phyloP scores from a whole-genome alignment of 192 early-diverging fungal species.

The Glomus cerebriforme region DNA sequence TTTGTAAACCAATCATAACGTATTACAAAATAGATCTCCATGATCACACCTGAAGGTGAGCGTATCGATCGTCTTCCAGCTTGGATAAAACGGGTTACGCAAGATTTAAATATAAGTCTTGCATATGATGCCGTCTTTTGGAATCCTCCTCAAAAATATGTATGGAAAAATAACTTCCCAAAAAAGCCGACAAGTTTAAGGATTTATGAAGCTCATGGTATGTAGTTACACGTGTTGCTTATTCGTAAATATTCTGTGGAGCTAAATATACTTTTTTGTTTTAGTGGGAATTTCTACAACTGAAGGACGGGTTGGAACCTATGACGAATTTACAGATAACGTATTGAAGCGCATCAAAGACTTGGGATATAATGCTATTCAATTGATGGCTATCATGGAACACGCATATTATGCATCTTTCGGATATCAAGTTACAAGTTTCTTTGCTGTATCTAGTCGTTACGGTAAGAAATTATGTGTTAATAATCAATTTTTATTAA shows the following conservation, averaged over 20 bases:
- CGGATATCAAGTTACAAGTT: slow-evolving; percentile 97
- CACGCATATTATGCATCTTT: slow-evolving; percentile 98
- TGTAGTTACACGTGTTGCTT: not conserved
- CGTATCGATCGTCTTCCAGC: slow-evolving; percentile 89
- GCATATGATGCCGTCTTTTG: slow-evolving; percentile 94
- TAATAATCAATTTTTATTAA: not conserved
- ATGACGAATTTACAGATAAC: slow-evolving; percentile 86
- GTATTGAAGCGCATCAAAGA: slow-evolving; percentile 84
- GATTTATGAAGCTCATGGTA: slow-evolving; percentile 95
- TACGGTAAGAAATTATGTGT: slow-evolving; percentile 59
- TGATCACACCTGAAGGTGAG: slow-evolving; percentile 72
- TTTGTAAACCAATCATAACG: not conserved
- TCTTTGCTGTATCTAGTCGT: slow-evolving; percentile 91
- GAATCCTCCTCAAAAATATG: slow-evolving; percentile 82
- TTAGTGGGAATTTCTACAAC: slow-evolving; percentile 89
- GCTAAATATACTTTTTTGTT: not conserved
- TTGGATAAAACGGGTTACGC: slow-evolving; percentile 81
- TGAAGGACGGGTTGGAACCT: slow-evolving; percentile 81
- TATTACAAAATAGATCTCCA: slow-evolving; percentile 58
- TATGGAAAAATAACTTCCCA: slow-evolving; percentile 76
- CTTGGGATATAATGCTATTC: slow-evolving; percentile 82
- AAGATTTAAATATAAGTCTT: slow-evolving; percentile 79
- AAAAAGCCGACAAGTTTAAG: slow-evolving; percentile 65
- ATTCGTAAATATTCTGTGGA: not conserved
- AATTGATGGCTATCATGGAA: slow-evolving; percentile 96